Evolutionary conservation across 805 yeast genomes (phyloP), one percentile per base, ranked within the genome.

Genomic region (Saturnispora hagleri): DNA sequence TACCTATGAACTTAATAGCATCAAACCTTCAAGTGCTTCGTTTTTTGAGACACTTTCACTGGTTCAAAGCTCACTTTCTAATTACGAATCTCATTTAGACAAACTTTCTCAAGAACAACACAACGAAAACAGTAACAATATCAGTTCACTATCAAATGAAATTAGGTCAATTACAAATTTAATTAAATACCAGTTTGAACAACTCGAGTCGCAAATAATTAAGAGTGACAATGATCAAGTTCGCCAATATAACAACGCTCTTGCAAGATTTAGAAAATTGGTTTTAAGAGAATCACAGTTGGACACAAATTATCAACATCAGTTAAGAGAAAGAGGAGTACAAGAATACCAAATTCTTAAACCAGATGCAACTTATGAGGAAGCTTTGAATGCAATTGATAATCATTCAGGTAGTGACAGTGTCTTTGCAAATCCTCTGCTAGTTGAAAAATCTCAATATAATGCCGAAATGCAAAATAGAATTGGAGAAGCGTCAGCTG

Each of bases 401-500:
- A 93, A 88, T 63, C 79, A 80, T 53, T 31, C 34, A 2, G 84
- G 83, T 57, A 83, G 86, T 43, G 85, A 83, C 62, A 96, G 89
- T 70, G 82, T 89, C 60, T 90, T 90, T 70, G 83, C 89, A 50
- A 95, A 87, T 69, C 96, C 96, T n/a, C 72, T 86, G 27, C 20
- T 50, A n/a, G 40, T 50, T 53, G 73, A 84, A 73, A 85, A 84
- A 66, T 43, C 52, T 3, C 36, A 44, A 17, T 44, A 50, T 20
- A 31, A 38, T 36, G 12, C 15, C 10, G 55, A 53, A 34, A 47
- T 51, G 52, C 55, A 50, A 35, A 79, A 86, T 52, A 84, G 85
- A 63, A 81, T 89, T 67, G 78, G 89, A 61, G 90, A 91, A 69
- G 96, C 97, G 44, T 81, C 88, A 62, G 79, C 95, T 34, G 96